Base-by-base conservation (phyloP, 2,329 filamentous ascomycete genomes). In the Aphanocladium album region DNA sequence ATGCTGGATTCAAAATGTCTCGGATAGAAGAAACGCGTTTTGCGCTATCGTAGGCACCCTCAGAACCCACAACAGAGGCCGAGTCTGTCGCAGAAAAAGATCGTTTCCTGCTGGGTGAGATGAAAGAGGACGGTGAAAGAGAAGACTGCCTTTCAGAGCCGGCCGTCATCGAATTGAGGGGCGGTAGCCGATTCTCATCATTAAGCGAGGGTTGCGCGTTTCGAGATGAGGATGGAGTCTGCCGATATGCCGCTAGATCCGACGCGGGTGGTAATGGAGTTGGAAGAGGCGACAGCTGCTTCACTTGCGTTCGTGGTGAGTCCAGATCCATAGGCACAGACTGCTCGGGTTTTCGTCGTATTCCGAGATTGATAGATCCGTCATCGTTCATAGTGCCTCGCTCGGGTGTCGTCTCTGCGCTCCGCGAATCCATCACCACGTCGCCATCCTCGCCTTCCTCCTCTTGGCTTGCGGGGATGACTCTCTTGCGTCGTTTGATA, bases 401-500 rank as follows among this genome's bases (percentile, higher is more conserved):
- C 68, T 84, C 83, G 1, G 72, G 72, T 19, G 69, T 74, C 11
- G 68, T 71, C 62, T 71, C 78, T 60, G 67, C 72, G 55, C 67
- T 74, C 43, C 68, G 74, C 8, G 71, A 74, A 39, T 73, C 72
- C 19, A 77, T 74, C 3, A 78, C 76, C 19, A 80, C 77, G 14
- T 78, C 75, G 7, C 74, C 78, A 35, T 86, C 83, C 39, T 80
- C 77, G 50, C 77, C 72, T 53, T 80, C 74, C 35, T 77, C 77
- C 67, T 79, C 81, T 53, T 82, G 78, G 27, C 85, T 78, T 19
- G 90, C 91, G 19, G 93, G 93, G 47, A 98, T 93, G 6, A 98
- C 92, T 62, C 95, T 88, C 80, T 98, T 98, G 63, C 95, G 84
- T 64, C 95, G 86, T 76, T 99, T 98, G 73, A 99, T 99, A 27